Evolutionary conservation across 1,284 basidiomycete species (phyloP), one percentile per base, ranked within the genome.

Genomic region (Ustilago xerochloae): DNA sequence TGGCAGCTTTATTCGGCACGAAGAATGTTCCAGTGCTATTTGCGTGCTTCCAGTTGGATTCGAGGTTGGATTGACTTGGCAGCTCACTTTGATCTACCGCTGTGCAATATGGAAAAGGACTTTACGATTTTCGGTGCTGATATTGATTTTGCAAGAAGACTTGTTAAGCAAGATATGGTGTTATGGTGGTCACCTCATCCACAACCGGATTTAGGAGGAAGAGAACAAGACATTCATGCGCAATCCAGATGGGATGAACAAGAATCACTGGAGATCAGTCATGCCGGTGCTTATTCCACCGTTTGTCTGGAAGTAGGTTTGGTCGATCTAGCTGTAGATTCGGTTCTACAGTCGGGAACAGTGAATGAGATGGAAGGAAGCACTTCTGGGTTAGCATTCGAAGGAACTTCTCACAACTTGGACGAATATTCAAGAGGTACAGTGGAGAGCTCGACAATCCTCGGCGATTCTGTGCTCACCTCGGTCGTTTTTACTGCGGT

Each of bases 321-420:
- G 12, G 90, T 92, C 28, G 96, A 99, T 85, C 88, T 99, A 13
- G 95, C 96, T 0, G 91, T 99, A 70, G 92, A 99, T 82, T 91
- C 96, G 0, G 92, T 99, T 8, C 87, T 99, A 12, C 97, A 98
- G 81, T 96, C 95, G 0, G 90, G 95, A 10, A 88, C 94, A 58
- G 93, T 99, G 69, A 97, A 99, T 85, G 96, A 99, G 83, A 89
- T 98, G 80, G 96, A 99, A 85, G 97, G 97, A 3, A 93, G 91
- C 64, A 78, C 79, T 5, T 81, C 82, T 18, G 88, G 88, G 3
- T 92, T 96, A 1, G 93, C 94, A 0, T 98, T 99, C 82, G 96
- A 97, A 0, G 90, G 92, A 1, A 46, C 64, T 6, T 81, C 81
- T 29, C 93, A 91, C 82, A 98, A 92, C 29, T 87, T 99, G 63